Conservation (phyloP, 2,329 filamentous ascomycete species). For the Colletotrichum falcatum region DNA sequence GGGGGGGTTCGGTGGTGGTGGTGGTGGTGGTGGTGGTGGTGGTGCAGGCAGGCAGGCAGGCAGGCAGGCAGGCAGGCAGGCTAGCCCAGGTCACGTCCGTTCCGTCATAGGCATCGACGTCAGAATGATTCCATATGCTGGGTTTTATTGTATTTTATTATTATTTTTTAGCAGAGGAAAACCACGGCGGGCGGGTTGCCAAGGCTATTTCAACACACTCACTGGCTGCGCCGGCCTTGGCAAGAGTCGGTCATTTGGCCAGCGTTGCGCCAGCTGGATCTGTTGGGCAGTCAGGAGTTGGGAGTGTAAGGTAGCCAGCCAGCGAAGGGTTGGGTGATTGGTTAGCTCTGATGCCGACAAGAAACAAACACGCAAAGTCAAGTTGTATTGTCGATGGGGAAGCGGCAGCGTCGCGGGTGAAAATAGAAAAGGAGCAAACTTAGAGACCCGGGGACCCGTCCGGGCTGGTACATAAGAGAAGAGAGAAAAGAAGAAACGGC, state of each 20-base stretch:
- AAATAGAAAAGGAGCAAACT: neutral
- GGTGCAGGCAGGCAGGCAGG: neutral
- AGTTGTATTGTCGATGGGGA: neutral
- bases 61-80: neutral
- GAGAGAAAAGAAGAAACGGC: too few species aligned
- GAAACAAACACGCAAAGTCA: neutral
- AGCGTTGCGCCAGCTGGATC: neutral
- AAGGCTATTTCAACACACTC: constrained; percentile 23
- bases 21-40: neutral
- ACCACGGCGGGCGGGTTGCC: neutral
- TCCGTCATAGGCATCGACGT: constrained; percentile 25
- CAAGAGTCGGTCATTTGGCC: constrained; percentile 22
- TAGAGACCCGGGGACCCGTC: neutral
- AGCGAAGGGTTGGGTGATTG: neutral
- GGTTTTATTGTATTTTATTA: too few species aligned
- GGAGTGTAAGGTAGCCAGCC: neutral
- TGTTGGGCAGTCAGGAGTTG: neutral
- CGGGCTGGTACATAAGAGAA: neutral
- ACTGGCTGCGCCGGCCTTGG: constrained; percentile 26
- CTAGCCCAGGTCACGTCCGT: constrained; percentile 7
- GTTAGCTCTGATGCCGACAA: neutral
- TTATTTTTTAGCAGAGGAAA: too few species aligned
- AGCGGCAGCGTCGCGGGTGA: neutral
- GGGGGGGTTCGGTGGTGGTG: neutral
- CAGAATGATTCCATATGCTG: neutral